A percentile compares a stretch with the other conserved stretches of the same genome.
Evolutionary conservation across 495 filamentous ascomycete species (phyloP).

Genomic region (Zalerion maritima): DNA sequence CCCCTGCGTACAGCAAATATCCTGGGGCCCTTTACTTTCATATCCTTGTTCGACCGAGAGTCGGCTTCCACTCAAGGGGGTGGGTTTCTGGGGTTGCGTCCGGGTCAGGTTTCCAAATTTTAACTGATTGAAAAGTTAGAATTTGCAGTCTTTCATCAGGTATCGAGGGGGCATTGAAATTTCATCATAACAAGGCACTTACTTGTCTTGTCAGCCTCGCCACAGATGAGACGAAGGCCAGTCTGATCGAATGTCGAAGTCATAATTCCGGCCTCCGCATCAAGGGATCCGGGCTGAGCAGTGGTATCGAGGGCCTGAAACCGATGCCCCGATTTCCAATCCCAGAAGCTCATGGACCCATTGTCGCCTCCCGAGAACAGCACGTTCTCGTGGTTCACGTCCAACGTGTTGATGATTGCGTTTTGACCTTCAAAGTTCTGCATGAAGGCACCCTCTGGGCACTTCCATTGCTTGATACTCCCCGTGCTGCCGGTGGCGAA

Average conservation of each 20-base stretch:
- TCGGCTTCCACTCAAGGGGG: constrained; percentile 88
- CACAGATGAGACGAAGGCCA: constrained; percentile 77
- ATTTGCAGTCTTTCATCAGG: background rate
- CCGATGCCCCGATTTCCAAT: constrained; percentile 92
- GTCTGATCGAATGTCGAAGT: constrained; percentile 80
- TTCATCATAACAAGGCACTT: constrained; percentile 12
- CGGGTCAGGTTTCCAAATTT: constrained; percentile 90
- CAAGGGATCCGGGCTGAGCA: constrained; percentile 85
- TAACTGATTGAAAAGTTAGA: constrained; percentile 41
- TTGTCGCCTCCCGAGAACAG: constrained; percentile 93
- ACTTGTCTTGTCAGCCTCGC: constrained; percentile 93
- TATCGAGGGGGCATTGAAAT: background rate
- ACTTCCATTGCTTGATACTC: constrained; percentile 99
- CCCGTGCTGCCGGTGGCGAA: constrained; percentile 84
- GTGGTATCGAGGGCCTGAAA: constrained; percentile 81
- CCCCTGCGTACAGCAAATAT: too few relatives aligned
- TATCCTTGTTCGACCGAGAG: constrained; percentile 55
- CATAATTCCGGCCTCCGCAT: constrained; percentile 91
- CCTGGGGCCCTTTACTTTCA: too few relatives aligned
- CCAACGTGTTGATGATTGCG: constrained; percentile 86
- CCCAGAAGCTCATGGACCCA: constrained; percentile 94
- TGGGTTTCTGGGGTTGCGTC: constrained; percentile 81
- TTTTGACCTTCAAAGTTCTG: constrained; percentile 98
- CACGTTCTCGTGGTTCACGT: constrained; percentile 87
- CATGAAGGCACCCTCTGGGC: constrained; percentile 96